Evolutionary conservation across 495 filamentous ascomycete genomes (phyloP), one percentile per base, ranked within the genome.

Genomic region (Filosporella fistucella): DNA sequence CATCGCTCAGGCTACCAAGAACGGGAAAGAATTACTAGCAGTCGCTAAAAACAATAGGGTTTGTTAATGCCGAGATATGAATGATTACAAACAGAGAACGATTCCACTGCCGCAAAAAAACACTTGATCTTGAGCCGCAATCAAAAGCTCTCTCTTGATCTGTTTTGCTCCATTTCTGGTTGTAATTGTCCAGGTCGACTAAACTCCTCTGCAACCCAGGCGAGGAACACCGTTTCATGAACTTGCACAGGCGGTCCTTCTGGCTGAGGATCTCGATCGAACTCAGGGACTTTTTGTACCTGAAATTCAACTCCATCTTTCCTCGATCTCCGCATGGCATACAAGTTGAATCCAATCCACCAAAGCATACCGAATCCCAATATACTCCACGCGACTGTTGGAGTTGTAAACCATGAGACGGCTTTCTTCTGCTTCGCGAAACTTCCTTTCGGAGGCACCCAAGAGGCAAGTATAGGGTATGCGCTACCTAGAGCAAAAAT

Each of bases 391-490:
- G 35, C 29, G 30, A 51, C 47, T 3, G 47, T 51, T 26, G 39
- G 39, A 14, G 47, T 51, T 8, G 47, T 51, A 22, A 36, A 51
- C 47, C 47, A 51, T 25, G 47, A n/a, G 29, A 51, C 20, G 7
- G 28, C 14, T 10, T 38, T 14, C 13, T 9, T 28, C 9, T 39
- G 17, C 0, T 18, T 34, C 33, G 34, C 40, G n/a, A n/a, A n/a
- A n/a, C n/a, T n/a, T n/a, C n/a, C n/a, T 12, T 24, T 45, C 2
- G 54, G 54, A 7, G 54, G 54, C 12, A 57, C 34, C 51, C 44
- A 54, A 4, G 29, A 44, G 7, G 37, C 50, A n/a, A 54, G 26
- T 16, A 54, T 33, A 4, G 54, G 54, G 21, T 42, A 57, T 29
- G 33, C 22, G 34, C 26, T 54, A 5, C 21, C 51, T 17, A 54